Percentiles rank a stretch among this genome's conserved stretches.
phyloP scores from a whole-genome alignment of 768 basidiomycete genomes.

The Pulveroboletus sp. region DNA sequence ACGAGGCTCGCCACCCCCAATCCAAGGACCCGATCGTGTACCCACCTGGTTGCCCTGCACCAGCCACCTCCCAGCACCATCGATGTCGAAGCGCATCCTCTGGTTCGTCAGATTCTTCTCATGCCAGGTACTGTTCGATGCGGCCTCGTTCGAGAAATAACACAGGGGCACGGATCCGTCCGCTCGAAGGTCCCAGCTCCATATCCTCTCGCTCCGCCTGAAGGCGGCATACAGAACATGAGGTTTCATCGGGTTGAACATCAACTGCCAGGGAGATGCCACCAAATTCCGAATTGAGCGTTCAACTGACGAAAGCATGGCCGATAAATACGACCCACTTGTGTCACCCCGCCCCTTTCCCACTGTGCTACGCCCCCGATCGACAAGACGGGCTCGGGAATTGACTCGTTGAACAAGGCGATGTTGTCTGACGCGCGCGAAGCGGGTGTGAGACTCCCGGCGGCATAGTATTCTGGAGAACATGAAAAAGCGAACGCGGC shows the following conservation, averaged over 20 bases:
- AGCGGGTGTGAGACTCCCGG: slow-evolving; percentile 63
- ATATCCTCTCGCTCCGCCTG: slow-evolving; percentile 54
- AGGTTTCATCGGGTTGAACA: slow-evolving; percentile 71
- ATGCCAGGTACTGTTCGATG: neutral
- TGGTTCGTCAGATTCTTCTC: slow-evolving; percentile 65
- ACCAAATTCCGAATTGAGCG: no score
- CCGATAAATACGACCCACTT: slow-evolving; percentile 35
- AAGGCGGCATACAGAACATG: slow-evolving; percentile 78
- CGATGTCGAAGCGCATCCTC: slow-evolving; percentile 72
- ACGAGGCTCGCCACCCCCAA: neutral
- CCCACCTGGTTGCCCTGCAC: slow-evolving; percentile 68
- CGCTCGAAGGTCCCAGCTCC: slow-evolving; percentile 76
- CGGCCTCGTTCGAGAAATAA: slow-evolving; percentile 24
- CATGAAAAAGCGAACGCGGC: slow-evolving; percentile 79
- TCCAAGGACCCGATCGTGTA: slow-evolving; percentile 12
- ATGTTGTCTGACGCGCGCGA: slow-evolving; percentile 48
- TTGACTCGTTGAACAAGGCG: slow-evolving; percentile 61
- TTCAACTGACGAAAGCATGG: neutral
- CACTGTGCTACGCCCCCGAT: slow-evolving; percentile 49
- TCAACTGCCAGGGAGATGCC: no score
- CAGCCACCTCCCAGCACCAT: slow-evolving; percentile 60
- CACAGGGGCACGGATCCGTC: slow-evolving; percentile 43
- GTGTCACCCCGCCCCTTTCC: slow-evolving; percentile 40
- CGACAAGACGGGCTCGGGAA: slow-evolving; percentile 54
- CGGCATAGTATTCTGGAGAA: slow-evolving; percentile 66